Percentiles rank a stretch among this genome's conserved stretches.
Conservation (phyloP, 305 asterid genomes). For the Galium porrigens region DNA sequence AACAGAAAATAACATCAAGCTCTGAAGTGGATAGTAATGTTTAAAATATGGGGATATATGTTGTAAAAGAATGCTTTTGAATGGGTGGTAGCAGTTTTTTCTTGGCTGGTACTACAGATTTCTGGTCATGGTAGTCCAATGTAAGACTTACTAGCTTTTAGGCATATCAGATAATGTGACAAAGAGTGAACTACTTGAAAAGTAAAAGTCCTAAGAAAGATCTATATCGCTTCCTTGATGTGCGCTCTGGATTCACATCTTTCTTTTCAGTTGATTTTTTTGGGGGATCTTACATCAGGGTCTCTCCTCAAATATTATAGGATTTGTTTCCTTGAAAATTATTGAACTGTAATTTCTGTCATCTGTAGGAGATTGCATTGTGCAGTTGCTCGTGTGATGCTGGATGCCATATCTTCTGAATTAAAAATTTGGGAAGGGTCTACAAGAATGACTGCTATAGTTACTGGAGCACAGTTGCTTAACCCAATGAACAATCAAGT, state of each 20-base stretch:
- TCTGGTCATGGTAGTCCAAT: neutral
- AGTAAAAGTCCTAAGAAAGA: neutral
- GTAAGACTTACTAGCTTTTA: neutral
- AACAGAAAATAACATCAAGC: neutral
- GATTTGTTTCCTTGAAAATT: neutral
- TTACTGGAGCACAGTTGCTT: constrained; percentile 46
- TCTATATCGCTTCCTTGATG: neutral
- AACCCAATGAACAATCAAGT: constrained; percentile 49
- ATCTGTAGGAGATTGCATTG: constrained; percentile 44
- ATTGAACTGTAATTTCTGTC: constrained; percentile 6
- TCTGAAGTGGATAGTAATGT: neutral
- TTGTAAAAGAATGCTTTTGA: neutral
- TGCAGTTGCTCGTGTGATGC: constrained; percentile 49
- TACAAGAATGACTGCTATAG: constrained; percentile 35
- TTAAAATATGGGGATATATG: neutral
- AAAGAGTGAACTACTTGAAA: neutral
- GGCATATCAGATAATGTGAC: neutral
- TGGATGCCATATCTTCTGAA: constrained; percentile 39
- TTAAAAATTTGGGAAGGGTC: constrained; percentile 65
- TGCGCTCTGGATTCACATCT: neutral
- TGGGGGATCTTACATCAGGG: neutral
- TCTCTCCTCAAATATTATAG: neutral
- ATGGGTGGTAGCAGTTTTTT: neutral
- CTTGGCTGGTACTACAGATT: neutral
- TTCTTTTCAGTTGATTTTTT: neutral